Conservation (phyloP, 768 basidiomycete genomes). For the Tylopilus sp. region DNA sequence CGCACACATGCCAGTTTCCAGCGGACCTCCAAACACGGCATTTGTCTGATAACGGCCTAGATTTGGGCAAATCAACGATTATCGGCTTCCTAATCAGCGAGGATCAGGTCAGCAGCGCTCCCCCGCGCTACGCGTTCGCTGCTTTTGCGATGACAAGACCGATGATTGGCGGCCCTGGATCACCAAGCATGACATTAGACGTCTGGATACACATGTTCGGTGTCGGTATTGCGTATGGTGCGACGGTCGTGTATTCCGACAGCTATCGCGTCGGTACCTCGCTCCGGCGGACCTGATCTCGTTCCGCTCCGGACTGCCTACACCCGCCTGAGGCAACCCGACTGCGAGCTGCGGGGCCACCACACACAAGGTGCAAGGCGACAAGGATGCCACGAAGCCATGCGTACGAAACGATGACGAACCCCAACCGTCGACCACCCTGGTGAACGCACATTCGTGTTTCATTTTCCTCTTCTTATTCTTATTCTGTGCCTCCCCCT, state of each 20-base stretch:
- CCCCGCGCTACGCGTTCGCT: background rate
- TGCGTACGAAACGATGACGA: background rate
- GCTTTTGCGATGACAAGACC: background rate
- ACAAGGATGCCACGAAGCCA: background rate
- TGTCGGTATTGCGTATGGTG: background rate
- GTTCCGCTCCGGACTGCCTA: constrained; percentile 2
- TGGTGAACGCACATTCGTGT: background rate
- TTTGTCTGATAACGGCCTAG: constrained; percentile 22
- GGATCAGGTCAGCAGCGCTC: constrained; percentile 6
- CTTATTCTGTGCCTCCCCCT: background rate
- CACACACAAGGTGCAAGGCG: too few species aligned
- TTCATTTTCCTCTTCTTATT: background rate
- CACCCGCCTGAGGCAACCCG: background rate
- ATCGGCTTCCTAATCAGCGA: constrained; percentile 5
- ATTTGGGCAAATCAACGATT: background rate
- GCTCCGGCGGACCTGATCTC: constrained; percentile 5
- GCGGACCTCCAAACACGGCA: constrained; percentile 15
- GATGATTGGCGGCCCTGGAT: background rate
- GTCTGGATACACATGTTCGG: constrained; percentile 5
- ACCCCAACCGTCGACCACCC: background rate
- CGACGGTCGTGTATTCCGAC: background rate
- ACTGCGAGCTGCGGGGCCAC: too few species aligned
- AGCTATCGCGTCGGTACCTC: background rate
- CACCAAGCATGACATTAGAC: background rate
- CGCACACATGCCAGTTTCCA: background rate